A percentile compares a stretch with the other conserved stretches of the same genome.
Conservation (phyloP, 495 filamentous ascomycete species). For the Penicillium argentinense region DNA sequence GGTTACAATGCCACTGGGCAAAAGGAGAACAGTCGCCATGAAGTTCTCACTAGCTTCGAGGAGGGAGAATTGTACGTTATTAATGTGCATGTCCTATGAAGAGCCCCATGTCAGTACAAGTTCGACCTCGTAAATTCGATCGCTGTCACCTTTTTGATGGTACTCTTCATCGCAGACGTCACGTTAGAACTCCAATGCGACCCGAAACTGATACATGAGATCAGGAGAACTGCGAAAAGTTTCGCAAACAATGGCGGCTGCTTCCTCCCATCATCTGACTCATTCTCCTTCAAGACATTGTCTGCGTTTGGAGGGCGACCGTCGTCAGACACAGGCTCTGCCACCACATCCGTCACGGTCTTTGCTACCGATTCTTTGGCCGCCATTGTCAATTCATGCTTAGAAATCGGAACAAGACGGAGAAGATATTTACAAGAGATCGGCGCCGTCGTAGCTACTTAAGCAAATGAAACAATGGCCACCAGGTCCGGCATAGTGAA, state of each 20-base stretch:
- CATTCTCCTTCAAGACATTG: neutral
- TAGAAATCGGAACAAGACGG: too few species aligned
- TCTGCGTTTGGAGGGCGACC: neutral
- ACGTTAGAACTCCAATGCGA: constrained; percentile 44
- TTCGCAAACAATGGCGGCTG: constrained; percentile 37
- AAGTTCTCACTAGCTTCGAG: constrained; percentile 48
- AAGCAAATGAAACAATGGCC: neutral
- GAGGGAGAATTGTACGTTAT: constrained; percentile 44
- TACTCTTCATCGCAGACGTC: constrained; percentile 47
- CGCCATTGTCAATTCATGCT: constrained; percentile 7
- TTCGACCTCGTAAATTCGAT: neutral
- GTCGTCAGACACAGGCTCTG: constrained; percentile 3
- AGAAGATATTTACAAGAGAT: neutral
- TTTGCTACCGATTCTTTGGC: constrained; percentile 9
- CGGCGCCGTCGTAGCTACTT: neutral
- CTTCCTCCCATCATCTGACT: constrained; percentile 17
- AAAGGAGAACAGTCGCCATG: constrained; percentile 44
- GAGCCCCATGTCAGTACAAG: too few species aligned
- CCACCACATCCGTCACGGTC: constrained; percentile 10
- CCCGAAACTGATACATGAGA: constrained; percentile 45
- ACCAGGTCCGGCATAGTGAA: neutral
- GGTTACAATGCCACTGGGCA: constrained; percentile 42
- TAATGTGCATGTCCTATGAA: constrained; percentile 39
- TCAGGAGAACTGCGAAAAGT: constrained; percentile 34
- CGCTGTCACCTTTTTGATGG: constrained; percentile 39